A percentile compares a stretch with the other conserved stretches of the same genome.
Conservation (phyloP, 176 grass and related monocot genomes). For the Carex myosuroides region DNA sequence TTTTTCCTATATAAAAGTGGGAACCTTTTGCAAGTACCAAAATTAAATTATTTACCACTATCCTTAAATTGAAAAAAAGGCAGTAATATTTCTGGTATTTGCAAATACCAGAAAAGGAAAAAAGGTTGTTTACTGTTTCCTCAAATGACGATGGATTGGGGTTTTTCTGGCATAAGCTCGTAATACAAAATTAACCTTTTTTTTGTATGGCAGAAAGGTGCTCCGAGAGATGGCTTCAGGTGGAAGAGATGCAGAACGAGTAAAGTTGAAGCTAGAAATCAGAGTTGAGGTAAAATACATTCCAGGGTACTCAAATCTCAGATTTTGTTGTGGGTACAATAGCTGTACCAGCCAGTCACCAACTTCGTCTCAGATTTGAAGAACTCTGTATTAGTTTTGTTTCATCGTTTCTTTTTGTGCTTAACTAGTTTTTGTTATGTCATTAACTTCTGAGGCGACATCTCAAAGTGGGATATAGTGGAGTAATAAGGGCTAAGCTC, state of each 20-base stretch:
- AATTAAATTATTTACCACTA: not conserved
- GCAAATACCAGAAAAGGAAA: not conserved
- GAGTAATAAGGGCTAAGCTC: not conserved
- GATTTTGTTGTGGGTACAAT: not conserved
- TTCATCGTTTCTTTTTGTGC: not conserved
- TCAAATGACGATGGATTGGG: not conserved
- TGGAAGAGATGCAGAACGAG: conserved; percentile 70
- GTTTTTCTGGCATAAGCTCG: not conserved
- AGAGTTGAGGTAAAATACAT: conserved; percentile 59
- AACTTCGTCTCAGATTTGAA: not conserved
- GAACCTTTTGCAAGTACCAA: not conserved
- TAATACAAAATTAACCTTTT: not conserved
- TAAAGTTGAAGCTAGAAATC: conserved; percentile 83
- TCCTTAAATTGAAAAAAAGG: not conserved
- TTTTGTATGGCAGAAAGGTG: conserved; percentile 58
- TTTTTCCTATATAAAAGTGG: not conserved
- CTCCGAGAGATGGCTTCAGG: conserved; percentile 62
- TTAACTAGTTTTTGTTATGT: not conserved
- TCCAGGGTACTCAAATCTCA: not conserved
- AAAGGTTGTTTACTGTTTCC: not conserved
- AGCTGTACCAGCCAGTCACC: not conserved
- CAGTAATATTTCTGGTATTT: not conserved
- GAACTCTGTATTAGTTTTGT: too few species aligned
- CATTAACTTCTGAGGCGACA: not conserved
- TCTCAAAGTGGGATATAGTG: not conserved